Base-by-base conservation (phyloP, 2,329 filamentous ascomycete genomes). In the Exophiala sp. region DNA sequence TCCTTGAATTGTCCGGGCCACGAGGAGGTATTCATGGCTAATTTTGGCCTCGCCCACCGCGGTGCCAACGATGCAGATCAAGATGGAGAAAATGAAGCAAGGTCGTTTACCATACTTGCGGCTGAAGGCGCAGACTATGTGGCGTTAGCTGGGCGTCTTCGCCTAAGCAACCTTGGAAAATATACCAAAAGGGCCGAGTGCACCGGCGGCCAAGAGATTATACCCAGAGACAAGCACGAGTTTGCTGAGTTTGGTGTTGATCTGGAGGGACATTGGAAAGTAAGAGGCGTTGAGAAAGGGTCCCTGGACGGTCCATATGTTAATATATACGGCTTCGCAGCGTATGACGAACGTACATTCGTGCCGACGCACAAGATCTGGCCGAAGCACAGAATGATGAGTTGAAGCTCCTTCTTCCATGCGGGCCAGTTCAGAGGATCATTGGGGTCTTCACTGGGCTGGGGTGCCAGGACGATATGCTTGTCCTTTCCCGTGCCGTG, bases 61-160 rank as follows among this genome's bases (percentile, higher is more conserved):
- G 9, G 58, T 61, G 3, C 58, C 58, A 34, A 62, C 46, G 16
- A 62, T 61, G 44, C 52, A 51, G 51, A 60, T 54, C 11, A 62
- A 59, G 10, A 59, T 61, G 2, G 58, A 62, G 11, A 59, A 58
- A 1, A 61, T 47, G 46, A 62, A 65, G 18, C 63, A 62, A 1
- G 64, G 63, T 8, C 64, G 60, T 53, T 65, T 65, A 21, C 75
- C 75, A 61, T 74, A 77, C 35, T 75, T 71, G 57, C 75, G 62
- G 3, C 75, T 73, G 52, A 77, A 72, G 0, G 75, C 73, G 24
- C 54, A 58, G 4, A 60, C 35, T 50, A 38, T 12, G 38, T 16
- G 21, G 14, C 12, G n/a, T n/a, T n/a, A n/a, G n/a, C n/a, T n/a
- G n/a, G n/a, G n/a, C n/a, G n/a, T n/a, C n/a, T n/a, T n/a, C n/a